These are phyloP conservation scores for Protomyces arabidopsidicola DNA, from an alignment of 1,139 yeast genomes.

Conservation along the genomic window DNA sequence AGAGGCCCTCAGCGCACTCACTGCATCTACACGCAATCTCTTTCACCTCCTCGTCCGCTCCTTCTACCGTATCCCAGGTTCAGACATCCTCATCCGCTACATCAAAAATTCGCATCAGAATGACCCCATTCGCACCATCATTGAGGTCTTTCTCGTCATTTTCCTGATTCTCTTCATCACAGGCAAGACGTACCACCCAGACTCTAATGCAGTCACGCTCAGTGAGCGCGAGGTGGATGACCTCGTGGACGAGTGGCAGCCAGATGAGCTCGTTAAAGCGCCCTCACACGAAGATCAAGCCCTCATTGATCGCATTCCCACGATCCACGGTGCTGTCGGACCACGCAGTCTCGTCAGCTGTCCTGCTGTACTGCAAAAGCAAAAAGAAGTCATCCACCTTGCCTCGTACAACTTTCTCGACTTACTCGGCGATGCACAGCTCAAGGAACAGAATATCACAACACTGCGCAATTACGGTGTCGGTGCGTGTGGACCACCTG, in stretches of 20 bases:
- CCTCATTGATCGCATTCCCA: slow-evolving; percentile 61
- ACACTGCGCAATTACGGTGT: slow-evolving; percentile 75
- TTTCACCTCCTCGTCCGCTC: slow-evolving; percentile 7
- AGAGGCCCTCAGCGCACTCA: slow-evolving; percentile 11
- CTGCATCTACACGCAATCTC: slow-evolving; percentile 18
- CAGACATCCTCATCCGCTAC: slow-evolving; percentile 66
- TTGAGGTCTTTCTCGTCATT: slow-evolving; percentile 72
- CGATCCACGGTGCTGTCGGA: slow-evolving; percentile 49
- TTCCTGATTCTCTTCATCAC: slow-evolving; percentile 83
- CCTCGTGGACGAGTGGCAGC: slow-evolving; percentile 83
- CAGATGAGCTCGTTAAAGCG: slow-evolving; percentile 68
- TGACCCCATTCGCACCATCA: slow-evolving; percentile 84
- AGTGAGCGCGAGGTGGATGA: slow-evolving; percentile 70
- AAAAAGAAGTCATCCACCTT: slow-evolving; percentile 38
- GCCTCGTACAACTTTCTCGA: slow-evolving; percentile 56
- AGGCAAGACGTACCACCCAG: slow-evolving; percentile 72
- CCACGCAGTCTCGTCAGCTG: slow-evolving; percentile 46
- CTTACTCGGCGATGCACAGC: slow-evolving; percentile 48
- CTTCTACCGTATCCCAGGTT: slow-evolving; percentile 61
- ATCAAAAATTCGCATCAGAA: slow-evolving; percentile 84
- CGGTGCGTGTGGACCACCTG: slow-evolving; percentile 98
- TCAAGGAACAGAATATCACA: slow-evolving; percentile 55
- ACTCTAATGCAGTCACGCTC: slow-evolving; percentile 63
- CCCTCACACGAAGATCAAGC: slow-evolving; percentile 53
- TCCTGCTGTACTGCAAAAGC: slow-evolving; percentile 19